Base-by-base conservation (phyloP, 164 flowering plant species). In the Vitis rotundifolia region DNA sequence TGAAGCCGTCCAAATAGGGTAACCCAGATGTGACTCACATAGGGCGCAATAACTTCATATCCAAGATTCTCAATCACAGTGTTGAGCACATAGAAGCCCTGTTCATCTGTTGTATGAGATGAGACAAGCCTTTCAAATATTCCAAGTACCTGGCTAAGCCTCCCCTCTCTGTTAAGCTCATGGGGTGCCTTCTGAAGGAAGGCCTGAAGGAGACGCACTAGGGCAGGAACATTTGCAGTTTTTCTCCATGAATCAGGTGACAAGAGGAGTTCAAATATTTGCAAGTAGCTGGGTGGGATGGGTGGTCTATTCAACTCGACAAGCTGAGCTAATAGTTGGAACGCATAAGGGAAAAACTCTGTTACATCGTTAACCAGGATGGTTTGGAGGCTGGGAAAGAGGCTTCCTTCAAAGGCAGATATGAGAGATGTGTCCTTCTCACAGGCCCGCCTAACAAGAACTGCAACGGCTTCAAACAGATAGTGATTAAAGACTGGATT, bases 321-420 rank as follows among this genome's bases (percentile, higher is more conserved):
- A 70, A 95, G 97, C 80, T 91, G 99, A 52, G 97, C 97, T 16
- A 91, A 76, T 47, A 93, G 83, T 80, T 95, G 99, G 73, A 93
- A 93, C 67, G 97, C 91, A 77, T 95, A 95, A 37, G 98, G 99
- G 80, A 89, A 89, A 79, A 95, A 95, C 79, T 93, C 99, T 50
- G 82, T 79, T 3, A 93, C 83, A 76, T 93, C 91, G 68, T 81
- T 81, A 9, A 70, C 83, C 76, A 95, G 79, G 50, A 95, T 93
- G 55, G 66, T 76, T 74, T 95, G 87, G 49, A 93, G 70, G 66
- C 84, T 82, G 11, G 94, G 98, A 68, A 89, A 85, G 26, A 95
- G 87, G 62, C 86, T 87, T 57, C 59, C 73, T 74, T 95, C 99
- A 74, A 93, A 95, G 4, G 79, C 81, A 2, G 89, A 74, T 63